Evolutionary conservation across 1,284 basidiomycete genomes (phyloP).

Genomic region (Xanthoconium separans): DNA sequence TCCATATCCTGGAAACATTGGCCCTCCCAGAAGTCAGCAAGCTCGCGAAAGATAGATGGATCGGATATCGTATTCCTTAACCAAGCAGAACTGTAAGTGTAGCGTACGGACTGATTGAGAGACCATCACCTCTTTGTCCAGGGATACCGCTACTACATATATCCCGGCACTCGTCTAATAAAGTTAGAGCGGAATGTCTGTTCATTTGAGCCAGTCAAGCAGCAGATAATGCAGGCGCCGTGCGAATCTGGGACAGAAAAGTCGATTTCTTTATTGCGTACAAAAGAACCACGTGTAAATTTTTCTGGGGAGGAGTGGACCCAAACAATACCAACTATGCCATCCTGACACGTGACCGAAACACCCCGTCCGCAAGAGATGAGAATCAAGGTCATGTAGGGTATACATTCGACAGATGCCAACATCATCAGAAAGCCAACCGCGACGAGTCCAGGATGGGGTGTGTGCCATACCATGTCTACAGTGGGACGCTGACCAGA

Average conservation of each 20-base stretch:
- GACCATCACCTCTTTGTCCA: slow-evolving; percentile 70
- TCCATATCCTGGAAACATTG: slow-evolving; percentile 94
- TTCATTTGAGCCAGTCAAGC: slow-evolving; percentile 44
- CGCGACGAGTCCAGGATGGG: slow-evolving; percentile 99
- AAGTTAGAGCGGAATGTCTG: slow-evolving; percentile 50
- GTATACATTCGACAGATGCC: slow-evolving; percentile 72
- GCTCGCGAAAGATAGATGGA: slow-evolving; percentile 80
- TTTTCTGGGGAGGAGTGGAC: too few species aligned
- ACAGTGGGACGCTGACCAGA: background rate
- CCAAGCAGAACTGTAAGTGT: slow-evolving; percentile 39
- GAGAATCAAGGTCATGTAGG: slow-evolving; percentile 39
- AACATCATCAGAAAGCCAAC: slow-evolving; percentile 87
- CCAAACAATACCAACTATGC: too few species aligned
- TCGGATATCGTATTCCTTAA: slow-evolving; percentile 82
- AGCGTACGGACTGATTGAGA: background rate
- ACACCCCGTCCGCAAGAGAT: background rate
- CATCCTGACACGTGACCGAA: too few species aligned
- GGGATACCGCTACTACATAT: slow-evolving; percentile 68
- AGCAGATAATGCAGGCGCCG: slow-evolving; percentile 48
- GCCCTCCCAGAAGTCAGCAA: slow-evolving; percentile 89
- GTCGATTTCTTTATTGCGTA: slow-evolving; percentile 16
- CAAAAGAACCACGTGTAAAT: too few species aligned
- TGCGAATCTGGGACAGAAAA: slow-evolving; percentile 46
- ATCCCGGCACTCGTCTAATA: slow-evolving; percentile 77
- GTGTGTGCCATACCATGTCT: slow-evolving; percentile 40